These are phyloP conservation scores for Suillus decipiens DNA, from an alignment of 768 basidiomycete genomes.

Conservation along the genomic window DNA sequence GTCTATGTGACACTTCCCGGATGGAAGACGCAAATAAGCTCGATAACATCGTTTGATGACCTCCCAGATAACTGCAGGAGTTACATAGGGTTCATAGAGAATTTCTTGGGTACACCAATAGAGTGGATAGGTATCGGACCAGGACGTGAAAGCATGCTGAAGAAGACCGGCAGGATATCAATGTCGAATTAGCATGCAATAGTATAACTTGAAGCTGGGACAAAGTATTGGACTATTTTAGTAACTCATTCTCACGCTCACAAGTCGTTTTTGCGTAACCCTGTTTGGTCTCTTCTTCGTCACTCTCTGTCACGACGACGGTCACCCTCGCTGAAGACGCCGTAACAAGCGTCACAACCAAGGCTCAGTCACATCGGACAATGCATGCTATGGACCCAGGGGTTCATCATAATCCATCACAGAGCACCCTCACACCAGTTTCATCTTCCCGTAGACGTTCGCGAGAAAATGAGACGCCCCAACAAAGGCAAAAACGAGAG, in stretches of 20 bases:
- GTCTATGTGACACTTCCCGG: slow-evolving; percentile 88
- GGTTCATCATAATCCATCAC: slow-evolving; percentile 33
- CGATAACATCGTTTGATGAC: slow-evolving; percentile 61
- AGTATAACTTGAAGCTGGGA: background rate
- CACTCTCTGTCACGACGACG: slow-evolving; percentile 26
- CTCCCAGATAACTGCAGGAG: slow-evolving; percentile 83
- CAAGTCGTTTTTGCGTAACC: slow-evolving; percentile 18
- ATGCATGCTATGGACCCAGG: slow-evolving; percentile 38
- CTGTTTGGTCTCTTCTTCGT: slow-evolving; percentile 27
- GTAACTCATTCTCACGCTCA: slow-evolving; percentile 28
- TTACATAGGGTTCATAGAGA: slow-evolving; percentile 88
- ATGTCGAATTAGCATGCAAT: slow-evolving; percentile 24
- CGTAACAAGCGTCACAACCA: slow-evolving; percentile 37
- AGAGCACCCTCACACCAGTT: slow-evolving; percentile 32
- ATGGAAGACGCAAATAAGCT: slow-evolving; percentile 81
- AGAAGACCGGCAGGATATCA: slow-evolving; percentile 18
- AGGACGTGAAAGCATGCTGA: slow-evolving; percentile 76
- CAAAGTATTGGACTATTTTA: background rate
- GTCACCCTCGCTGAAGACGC: slow-evolving; percentile 24
- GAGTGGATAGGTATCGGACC: slow-evolving; percentile 96
- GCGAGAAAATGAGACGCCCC: slow-evolving; percentile 73
- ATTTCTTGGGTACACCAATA: slow-evolving; percentile 67
- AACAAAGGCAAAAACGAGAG: slow-evolving; percentile 76
- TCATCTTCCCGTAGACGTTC: slow-evolving; percentile 53
- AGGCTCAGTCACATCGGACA: slow-evolving; percentile 15